Conservation (phyloP, 345 rosid species). For the Gossypium sturtianum region DNA sequence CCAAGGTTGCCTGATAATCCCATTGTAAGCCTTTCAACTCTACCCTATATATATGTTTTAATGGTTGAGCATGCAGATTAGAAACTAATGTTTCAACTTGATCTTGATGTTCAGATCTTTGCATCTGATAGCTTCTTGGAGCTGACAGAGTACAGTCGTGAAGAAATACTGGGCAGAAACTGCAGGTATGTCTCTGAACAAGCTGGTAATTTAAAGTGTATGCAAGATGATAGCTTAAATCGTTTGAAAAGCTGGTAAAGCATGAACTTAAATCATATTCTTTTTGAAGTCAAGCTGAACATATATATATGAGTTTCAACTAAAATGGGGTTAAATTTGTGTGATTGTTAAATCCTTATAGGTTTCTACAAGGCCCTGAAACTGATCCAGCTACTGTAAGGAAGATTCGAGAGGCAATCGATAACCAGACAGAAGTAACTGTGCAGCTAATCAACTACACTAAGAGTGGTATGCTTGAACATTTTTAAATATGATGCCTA, state of each 20-base stretch:
- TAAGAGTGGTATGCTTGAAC: constrained; percentile 59
- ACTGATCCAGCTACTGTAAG: constrained; percentile 88
- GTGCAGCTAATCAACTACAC: constrained; percentile 95
- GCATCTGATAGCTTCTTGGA: constrained; percentile 98
- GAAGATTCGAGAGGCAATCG: constrained; percentile 84
- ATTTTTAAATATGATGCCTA: neutral
- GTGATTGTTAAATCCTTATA: constrained; percentile 13
- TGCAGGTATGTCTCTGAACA: constrained; percentile 52
- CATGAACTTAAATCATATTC: neutral
- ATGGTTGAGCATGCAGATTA: neutral
- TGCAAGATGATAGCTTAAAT: neutral
- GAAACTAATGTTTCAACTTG: neutral
- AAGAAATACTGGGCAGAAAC: constrained; percentile 91
- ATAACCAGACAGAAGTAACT: constrained; percentile 80
- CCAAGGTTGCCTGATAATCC: constrained; percentile 98
- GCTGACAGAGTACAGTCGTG: constrained; percentile 95
- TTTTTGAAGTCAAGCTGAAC: neutral
- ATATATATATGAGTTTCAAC: neutral
- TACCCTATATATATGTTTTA: neutral
- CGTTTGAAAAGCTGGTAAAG: neutral
- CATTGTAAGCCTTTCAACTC: constrained; percentile 52
- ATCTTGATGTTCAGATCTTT: constrained; percentile 55
- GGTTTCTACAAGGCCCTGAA: constrained; percentile 98
- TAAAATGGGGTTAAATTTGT: neutral
- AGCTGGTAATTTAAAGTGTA: neutral